Conservation (phyloP, 2,329 filamentous ascomycete species). For the Pseudopyrenochaeta lycopersici region DNA sequence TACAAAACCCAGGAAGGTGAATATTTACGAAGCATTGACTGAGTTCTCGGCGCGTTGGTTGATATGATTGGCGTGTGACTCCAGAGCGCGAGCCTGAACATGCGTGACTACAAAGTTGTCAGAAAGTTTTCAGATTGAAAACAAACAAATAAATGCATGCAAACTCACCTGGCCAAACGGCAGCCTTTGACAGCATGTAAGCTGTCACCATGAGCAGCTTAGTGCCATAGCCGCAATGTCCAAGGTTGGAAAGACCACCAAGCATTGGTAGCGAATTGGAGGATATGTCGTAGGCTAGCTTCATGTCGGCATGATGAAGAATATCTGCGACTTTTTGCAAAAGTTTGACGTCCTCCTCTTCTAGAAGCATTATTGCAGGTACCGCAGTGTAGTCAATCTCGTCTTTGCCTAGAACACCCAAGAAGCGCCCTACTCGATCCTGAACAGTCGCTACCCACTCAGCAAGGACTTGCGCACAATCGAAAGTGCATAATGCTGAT, state of each 20-base stretch:
- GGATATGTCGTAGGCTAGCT: slow-evolving; percentile 69
- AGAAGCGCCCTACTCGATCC: slow-evolving; percentile 87
- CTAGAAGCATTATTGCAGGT: slow-evolving; percentile 86
- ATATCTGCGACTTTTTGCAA: slow-evolving; percentile 84
- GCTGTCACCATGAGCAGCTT: slow-evolving; percentile 86
- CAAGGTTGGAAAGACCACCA: slow-evolving; percentile 66
- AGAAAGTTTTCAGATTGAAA: slow-evolving; percentile 25
- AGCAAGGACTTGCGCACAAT: slow-evolving; percentile 91
- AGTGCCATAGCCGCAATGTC: slow-evolving; percentile 76
- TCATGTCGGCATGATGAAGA: slow-evolving; percentile 77
- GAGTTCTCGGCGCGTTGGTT: slow-evolving; percentile 67
- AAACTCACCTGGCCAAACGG: slow-evolving; percentile 87
- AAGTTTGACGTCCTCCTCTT: slow-evolving; percentile 89
- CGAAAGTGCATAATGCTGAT: slow-evolving; percentile 89
- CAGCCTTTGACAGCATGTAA: slow-evolving; percentile 85
- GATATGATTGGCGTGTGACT: slow-evolving; percentile 70
- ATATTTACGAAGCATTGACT: slow-evolving; percentile 38
- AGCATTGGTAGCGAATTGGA: slow-evolving; percentile 59
- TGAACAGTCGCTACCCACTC: slow-evolving; percentile 96
- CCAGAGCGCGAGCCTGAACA: slow-evolving; percentile 72
- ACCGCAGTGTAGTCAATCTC: slow-evolving; percentile 81
- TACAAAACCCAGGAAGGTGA: slow-evolving; percentile 21
- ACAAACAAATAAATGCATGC: background rate
- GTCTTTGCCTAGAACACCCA: slow-evolving; percentile 87
- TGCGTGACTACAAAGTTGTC: slow-evolving; percentile 65